Evolutionary conservation across 2,329 filamentous ascomycete species (phyloP).

Genomic region (Calycina herbarum): DNA sequence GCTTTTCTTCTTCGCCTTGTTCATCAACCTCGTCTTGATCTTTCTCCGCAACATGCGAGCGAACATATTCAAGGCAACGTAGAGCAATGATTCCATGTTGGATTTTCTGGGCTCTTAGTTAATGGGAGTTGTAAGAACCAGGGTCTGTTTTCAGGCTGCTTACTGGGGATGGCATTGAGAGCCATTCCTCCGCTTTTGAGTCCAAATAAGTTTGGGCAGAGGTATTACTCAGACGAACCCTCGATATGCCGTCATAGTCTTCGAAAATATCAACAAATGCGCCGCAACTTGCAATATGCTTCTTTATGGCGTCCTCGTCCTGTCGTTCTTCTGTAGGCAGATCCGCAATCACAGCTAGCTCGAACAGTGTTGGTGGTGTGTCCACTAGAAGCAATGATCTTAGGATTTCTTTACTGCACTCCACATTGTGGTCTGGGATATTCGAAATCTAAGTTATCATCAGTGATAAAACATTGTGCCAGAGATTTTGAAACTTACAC

Average conservation of each 20-base stretch:
- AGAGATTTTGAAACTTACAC: not conserved
- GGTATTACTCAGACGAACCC: constrained; percentile 6
- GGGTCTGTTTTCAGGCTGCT: not conserved
- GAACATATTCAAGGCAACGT: constrained; percentile 10
- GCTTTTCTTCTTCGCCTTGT: not conserved
- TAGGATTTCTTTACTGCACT: constrained; percentile 8
- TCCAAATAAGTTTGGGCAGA: constrained; percentile 7
- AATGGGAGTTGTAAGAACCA: not conserved
- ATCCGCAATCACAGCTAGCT: constrained; percentile 10
- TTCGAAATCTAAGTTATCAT: constrained; percentile 1
- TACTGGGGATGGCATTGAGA: constrained; percentile 6
- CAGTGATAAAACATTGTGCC: not conserved
- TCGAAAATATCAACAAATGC: constrained; percentile 7
- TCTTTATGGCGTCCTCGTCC: constrained; percentile 4
- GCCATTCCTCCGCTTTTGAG: constrained; percentile 2
- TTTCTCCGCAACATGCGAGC: not conserved
- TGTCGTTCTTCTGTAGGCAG: not conserved
- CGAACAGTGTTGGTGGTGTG: constrained; percentile 7
- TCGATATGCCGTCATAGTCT: constrained; percentile 1
- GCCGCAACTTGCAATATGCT: constrained; percentile 1
- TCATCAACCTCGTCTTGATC: not conserved
- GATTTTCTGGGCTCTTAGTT: not conserved
- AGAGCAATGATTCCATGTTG: constrained; percentile 9
- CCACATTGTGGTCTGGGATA: not conserved
- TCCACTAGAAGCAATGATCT: constrained; percentile 4